Conservation (phyloP, 106 monocot genomes). For the Platanthera guangdongensis region DNA sequence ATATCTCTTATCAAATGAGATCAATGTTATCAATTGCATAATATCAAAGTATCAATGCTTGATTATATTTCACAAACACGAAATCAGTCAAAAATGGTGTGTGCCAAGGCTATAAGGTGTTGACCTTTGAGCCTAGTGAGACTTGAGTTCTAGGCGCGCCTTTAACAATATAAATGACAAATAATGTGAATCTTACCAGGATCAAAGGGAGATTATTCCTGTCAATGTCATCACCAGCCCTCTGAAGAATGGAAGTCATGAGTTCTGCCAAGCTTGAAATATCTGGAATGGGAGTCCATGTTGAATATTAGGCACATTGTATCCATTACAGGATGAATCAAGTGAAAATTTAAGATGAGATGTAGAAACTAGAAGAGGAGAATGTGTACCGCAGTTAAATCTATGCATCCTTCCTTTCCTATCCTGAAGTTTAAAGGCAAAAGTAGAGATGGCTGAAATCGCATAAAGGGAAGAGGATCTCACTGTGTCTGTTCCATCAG, state of each 20-base stretch:
- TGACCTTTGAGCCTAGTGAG: too few relatives aligned
- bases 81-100: too few relatives aligned
- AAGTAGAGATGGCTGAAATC: slow-evolving; percentile 33
- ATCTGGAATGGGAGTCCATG: slow-evolving; percentile 28
- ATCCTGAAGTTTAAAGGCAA: slow-evolving; percentile 82
- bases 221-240: slow-evolving; percentile 69
- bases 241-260: slow-evolving; percentile 69
- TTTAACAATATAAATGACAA: too few relatives aligned
- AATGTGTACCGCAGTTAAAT: slow-evolving; percentile 65
- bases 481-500: slow-evolving; percentile 44
- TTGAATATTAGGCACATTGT: neutral
- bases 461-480: slow-evolving; percentile 30
- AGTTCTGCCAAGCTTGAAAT: slow-evolving; percentile 61
- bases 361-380: neutral
- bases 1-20: too few relatives aligned
- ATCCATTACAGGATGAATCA: neutral
- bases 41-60: too few relatives aligned
- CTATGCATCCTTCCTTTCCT: slow-evolving; percentile 78
- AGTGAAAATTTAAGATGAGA: neutral
- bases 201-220: slow-evolving; percentile 70
- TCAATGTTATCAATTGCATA: too few relatives aligned
- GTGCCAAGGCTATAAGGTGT: too few relatives aligned
- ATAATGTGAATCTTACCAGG: slow-evolving; percentile 31
- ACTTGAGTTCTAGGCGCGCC: too few relatives aligned
- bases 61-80: too few relatives aligned